These are phyloP conservation scores for Cercophora newfieldiana DNA, from an alignment of 495 filamentous ascomycete species.

Conservation along the genomic window DNA sequence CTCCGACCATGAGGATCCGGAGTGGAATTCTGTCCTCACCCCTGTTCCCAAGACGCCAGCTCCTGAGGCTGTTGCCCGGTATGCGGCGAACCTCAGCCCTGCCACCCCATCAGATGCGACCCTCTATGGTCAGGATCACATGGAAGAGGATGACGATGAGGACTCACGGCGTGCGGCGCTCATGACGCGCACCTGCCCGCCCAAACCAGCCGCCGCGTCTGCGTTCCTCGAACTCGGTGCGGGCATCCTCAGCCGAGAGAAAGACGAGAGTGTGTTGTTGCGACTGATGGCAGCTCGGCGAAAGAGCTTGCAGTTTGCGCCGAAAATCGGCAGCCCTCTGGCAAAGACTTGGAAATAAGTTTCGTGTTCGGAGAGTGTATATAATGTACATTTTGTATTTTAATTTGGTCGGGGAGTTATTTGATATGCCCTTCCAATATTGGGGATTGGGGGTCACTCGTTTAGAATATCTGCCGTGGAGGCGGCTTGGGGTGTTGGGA, in stretches of 20 bases:
- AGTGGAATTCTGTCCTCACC: constrained; percentile 43
- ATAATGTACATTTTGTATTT: not conserved
- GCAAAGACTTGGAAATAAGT: constrained; percentile 47
- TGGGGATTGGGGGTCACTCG: not conserved
- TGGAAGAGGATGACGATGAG: constrained; percentile 19
- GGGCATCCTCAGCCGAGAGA: constrained; percentile 38
- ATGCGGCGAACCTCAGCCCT: constrained; percentile 42
- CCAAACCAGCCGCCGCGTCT: constrained; percentile 51
- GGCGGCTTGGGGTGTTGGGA: not conserved
- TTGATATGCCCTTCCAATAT: not conserved
- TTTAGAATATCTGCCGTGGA: not conserved
- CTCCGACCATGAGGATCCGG: constrained; percentile 28
- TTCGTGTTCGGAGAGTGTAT: not conserved
- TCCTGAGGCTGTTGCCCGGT: constrained; percentile 47
- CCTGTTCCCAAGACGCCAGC: constrained; percentile 57
- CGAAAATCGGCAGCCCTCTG: constrained; percentile 75
- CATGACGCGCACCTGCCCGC: constrained; percentile 72
- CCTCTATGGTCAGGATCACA: constrained; percentile 3
- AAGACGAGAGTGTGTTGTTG: constrained; percentile 57
- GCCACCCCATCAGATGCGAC: constrained; percentile 30
- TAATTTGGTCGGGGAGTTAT: not conserved
- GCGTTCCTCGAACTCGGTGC: constrained; percentile 40
- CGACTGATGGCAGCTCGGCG: constrained; percentile 71
- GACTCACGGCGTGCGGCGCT: constrained; percentile 51
- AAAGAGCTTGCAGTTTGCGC: constrained; percentile 82